Evolutionary conservation across 108 stramenopile species (phyloP), one percentile per base, ranked within the genome.

Genomic region (Skeletonema tropicum): DNA sequence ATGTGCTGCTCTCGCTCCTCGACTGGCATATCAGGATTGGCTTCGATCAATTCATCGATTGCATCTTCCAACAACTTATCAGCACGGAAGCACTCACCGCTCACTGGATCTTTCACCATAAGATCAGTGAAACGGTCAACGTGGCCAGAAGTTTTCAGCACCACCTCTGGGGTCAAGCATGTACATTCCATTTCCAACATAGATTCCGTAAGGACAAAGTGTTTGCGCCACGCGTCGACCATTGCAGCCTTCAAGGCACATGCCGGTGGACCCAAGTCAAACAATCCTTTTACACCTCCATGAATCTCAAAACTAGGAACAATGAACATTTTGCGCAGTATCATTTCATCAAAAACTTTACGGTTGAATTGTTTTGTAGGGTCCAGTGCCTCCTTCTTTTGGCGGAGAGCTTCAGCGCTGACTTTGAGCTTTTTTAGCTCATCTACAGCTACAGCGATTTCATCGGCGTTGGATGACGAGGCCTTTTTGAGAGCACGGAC

Each of bases 161-260:
- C 99, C 6, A 83, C 85, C 68, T 96, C 89, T 23, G 99, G 97
- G 19, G 99, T 99, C 48, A 99, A 88, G 68, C 92, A 94, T 45
- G 99, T 99, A 74, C 97, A 98, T 79, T 99, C 99, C 97, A 99
- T 98, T 85, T 99, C 98, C 39, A 99, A 90, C 99, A 99, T 99
- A 63, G 80, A 88, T 81, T 99, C 99, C 25, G 93, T 75, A 21
- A 98, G 79, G 17, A 99, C 95, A 73, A 99, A 99, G 77, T 99
- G 99, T 74, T 97, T 93, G 48, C 97, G 85, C 99, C 99, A 99
- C 55, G 80, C 60, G 72, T 93, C 92, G 30, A 99, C 83, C 81
- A 99, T 93, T 71, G 98, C 96, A 67, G 97, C 96, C 93, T 99
- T 99, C 45, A 99, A 77, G 19, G 95, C 96, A 73, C 96, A 96